A percentile compares a stretch with the other conserved stretches of the same genome.
phyloP scores from a whole-genome alignment of 768 basidiomycete genomes.

The Trametes coccinea region DNA sequence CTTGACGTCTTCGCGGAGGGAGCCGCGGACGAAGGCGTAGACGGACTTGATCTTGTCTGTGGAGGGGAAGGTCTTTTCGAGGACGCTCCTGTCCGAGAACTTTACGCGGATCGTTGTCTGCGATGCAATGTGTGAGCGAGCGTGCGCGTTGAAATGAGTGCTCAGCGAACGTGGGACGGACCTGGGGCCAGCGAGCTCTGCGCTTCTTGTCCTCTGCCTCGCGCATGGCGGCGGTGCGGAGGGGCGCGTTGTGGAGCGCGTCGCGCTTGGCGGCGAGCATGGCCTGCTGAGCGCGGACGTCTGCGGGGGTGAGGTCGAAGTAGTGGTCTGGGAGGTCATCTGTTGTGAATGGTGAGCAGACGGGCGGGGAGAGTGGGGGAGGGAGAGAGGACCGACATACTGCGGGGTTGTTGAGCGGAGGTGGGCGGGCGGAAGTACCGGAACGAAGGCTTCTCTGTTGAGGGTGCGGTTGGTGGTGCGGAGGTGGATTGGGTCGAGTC shows the following conservation, averaged over 20 bases:
- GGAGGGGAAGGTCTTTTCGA: constrained; percentile 79
- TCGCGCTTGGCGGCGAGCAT: constrained; percentile 61
- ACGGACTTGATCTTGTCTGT: constrained; percentile 77
- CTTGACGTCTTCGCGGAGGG: constrained; percentile 73
- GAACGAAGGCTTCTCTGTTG: constrained; percentile 11
- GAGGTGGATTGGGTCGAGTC: neutral
- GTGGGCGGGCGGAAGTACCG: constrained; percentile 27
- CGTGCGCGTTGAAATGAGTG: too few species aligned
- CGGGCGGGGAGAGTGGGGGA: neutral
- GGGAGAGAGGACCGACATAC: constrained; percentile 15
- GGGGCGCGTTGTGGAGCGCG: constrained; percentile 66
- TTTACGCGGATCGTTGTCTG: constrained; percentile 82
- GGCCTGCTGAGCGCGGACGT: constrained; percentile 68
- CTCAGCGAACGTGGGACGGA: constrained; percentile 34
- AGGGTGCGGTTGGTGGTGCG: neutral
- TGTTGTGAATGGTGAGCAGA: constrained; percentile 24
- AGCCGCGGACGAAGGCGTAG: constrained; percentile 79
- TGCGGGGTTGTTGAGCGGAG: constrained; percentile 14
- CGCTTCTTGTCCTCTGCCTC: constrained; percentile 63
- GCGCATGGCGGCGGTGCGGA: constrained; percentile 62
- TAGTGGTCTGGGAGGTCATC: constrained; percentile 68
- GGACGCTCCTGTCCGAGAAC: constrained; percentile 78
- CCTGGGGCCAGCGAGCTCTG: constrained; percentile 71
- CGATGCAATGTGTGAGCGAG: neutral
- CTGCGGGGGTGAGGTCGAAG: constrained; percentile 69